Conservation (phyloP, 192 early-diverging fungal species). For the Coemansia aciculifera region DNA sequence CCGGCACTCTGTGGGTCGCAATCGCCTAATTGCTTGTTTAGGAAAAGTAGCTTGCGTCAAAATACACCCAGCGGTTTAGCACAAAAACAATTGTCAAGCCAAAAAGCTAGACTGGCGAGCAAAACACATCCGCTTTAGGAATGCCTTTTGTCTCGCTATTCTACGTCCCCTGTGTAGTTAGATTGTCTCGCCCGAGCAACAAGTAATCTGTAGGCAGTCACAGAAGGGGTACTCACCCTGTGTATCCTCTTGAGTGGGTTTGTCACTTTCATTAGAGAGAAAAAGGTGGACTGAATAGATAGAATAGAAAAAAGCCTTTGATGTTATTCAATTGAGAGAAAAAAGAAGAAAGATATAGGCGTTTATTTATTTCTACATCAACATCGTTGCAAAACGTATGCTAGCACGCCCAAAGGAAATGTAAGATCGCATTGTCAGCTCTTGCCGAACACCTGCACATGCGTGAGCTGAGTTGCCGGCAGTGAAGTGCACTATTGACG, state of each 20-base stretch:
- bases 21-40: slow-evolving; percentile 10
- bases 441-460: slow-evolving; percentile 7
- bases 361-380: neutral
- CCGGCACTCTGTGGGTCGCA: slow-evolving; percentile 3
- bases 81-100: too few relatives aligned
- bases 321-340: too few relatives aligned
- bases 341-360: neutral
- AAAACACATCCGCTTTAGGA: neutral
- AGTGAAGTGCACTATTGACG: neutral
- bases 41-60: neutral
- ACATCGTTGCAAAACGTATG: neutral
- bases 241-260: slow-evolving; percentile 3
- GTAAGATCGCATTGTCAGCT: neutral
- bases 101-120: too few relatives aligned
- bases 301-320: neutral
- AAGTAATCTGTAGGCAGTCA: neutral
- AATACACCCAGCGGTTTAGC: too few relatives aligned
- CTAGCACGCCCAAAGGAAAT: neutral
- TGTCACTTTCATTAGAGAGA: neutral
- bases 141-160: neutral
- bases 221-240: neutral
- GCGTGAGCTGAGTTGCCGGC: neutral
- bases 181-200: neutral
- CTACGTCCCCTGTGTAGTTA: neutral
- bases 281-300: neutral